Base-by-base conservation (phyloP, 108 stramenopile species). In the Tribonema minus region DNA sequence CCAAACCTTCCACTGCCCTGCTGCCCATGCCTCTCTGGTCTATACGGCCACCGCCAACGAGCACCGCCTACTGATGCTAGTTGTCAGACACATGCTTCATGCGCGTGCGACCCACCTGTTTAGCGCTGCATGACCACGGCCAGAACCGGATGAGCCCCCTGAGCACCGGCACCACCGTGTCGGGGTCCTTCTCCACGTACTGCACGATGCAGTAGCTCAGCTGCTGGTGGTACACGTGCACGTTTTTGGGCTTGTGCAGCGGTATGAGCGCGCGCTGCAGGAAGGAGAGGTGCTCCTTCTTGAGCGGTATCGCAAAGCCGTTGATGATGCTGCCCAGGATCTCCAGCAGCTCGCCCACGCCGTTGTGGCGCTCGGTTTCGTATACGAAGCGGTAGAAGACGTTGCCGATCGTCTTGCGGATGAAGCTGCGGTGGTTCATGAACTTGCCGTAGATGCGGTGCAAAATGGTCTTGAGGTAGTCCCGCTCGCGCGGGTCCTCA, bases 361-460 rank as follows among this genome's bases (percentile, higher is more conserved):
- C 95, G 69, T 96, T 97, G 90, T 99, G 96, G 61, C 93, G 90
- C 69, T 93, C 93, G 6, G 92, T 92, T 82, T 96, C 95, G 74
- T 94, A 96, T 6, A 94, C 91, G 77, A 94, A 98, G 41, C 93
- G 84, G 84, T 92, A 96, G 81, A 96, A 98, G 29, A 94, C 92
- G 69, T 97, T 96, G 32, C 93, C 93, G 54, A 99, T 95, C 37
- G 93, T 91, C 67, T 94, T 90, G 23, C 96, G 93, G 74, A 99
- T 98, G 81, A 95, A 97, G 27, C 93, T 91, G 34, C 98, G 89
- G 82, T 97, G 96, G 32, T 89, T 90, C 98, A 99, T 99, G 83
- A 99, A 96, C 72, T 99, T 99, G 71, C 97, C 98, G 85, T 99
- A 99, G 65, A 98, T 96, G 25, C 97, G 92, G 72, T 98, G 97